Evolutionary conservation across 768 basidiomycete species (phyloP), one percentile per base, ranked within the genome.

Genomic region (Vararia minispora): DNA sequence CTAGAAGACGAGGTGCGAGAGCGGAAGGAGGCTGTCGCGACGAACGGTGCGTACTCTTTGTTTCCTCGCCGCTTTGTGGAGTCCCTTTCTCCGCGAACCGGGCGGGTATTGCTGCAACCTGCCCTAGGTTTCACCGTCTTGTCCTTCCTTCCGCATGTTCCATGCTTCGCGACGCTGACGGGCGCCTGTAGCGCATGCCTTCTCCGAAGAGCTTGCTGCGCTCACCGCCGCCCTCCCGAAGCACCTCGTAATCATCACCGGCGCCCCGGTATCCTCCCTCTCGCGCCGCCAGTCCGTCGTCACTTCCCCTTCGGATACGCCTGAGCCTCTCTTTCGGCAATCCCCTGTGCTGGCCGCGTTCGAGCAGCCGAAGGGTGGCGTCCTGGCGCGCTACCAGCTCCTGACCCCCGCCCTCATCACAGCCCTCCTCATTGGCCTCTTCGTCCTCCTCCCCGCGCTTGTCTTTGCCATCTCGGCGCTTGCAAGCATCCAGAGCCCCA

Each of bases 351-450:
- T 7, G 30, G 41, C 10, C 29, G 18, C 39, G 44, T 21, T n/a
- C 37, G 46, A 18, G 30, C 42, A 48, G 46, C 17, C 46, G 46
- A 53, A 60, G 6, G 73, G 69, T 17, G 79, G 82, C 8, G 75
- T 87, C 39, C 67, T 88, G 20, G 68, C 76, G 44, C 72, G 65
- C 24, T 87, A 86, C 56, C 83, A 86, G 52, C 68, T 86, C 32
- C 71, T 88, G 33, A 84, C 83, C 0, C 80, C 86, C 1, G 79
- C 69, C 1, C 65, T 89, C 33, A 83, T 88, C 56, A 69, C 66
- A 4, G 55, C 66, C 6, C 67, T 88, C 13, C 66, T 87, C 34
- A 58, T 87, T 31, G 59, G 61, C 0, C 63, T 87, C 51, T 81
- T 85, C 55, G 51, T 85, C 35, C 61, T 84, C 10, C 51, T 88